These are phyloP conservation scores for Apostasia shenzhenica DNA, from an alignment of 106 monocot genomes.

Conservation along the genomic window DNA sequence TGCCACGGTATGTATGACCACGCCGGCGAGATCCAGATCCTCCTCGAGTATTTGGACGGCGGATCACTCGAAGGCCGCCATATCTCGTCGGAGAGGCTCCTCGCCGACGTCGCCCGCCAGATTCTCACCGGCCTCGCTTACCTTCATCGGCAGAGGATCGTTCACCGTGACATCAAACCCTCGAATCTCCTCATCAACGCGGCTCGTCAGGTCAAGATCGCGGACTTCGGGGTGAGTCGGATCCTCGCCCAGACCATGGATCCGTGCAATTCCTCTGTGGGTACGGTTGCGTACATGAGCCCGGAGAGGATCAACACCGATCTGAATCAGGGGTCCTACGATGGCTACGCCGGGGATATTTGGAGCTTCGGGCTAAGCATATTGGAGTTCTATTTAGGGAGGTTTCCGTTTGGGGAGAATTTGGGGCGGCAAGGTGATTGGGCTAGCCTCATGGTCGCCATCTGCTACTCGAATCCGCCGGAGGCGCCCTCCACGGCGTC, in stretches of 20 bases:
- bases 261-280: slow-evolving; percentile 90
- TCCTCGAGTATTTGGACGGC: slow-evolving; percentile 51
- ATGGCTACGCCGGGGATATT: slow-evolving; percentile 81
- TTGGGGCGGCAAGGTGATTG: slow-evolving; percentile 76
- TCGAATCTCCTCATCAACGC: slow-evolving; percentile 43
- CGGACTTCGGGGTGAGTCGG: slow-evolving; percentile 55
- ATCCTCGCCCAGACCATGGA: slow-evolving; percentile 92
- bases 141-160: slow-evolving; percentile 42
- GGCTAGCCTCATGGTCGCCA: slow-evolving; percentile 82
- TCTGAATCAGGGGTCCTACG: slow-evolving; percentile 72
- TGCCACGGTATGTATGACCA: slow-evolving; percentile 52
- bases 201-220: slow-evolving; percentile 36
- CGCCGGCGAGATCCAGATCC: slow-evolving; percentile 49
- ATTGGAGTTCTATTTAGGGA: slow-evolving; percentile 81
- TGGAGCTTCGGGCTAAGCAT: slow-evolving; percentile 95
- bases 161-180: slow-evolving; percentile 56
- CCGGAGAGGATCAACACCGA: slow-evolving; percentile 96
- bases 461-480: slow-evolving; percentile 67
- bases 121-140: slow-evolving; percentile 36
- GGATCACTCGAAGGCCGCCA: slow-evolving; percentile 30
- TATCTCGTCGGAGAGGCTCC: slow-evolving; percentile 23
- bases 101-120: slow-evolving; percentile 36
- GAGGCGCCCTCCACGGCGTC: slow-evolving; percentile 61
- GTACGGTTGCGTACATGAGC: slow-evolving; percentile 77
- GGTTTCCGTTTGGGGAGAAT: slow-evolving; percentile 76